Conservation (phyloP, 139 green algal species). For the Limnomonas spitsbergensis region DNA sequence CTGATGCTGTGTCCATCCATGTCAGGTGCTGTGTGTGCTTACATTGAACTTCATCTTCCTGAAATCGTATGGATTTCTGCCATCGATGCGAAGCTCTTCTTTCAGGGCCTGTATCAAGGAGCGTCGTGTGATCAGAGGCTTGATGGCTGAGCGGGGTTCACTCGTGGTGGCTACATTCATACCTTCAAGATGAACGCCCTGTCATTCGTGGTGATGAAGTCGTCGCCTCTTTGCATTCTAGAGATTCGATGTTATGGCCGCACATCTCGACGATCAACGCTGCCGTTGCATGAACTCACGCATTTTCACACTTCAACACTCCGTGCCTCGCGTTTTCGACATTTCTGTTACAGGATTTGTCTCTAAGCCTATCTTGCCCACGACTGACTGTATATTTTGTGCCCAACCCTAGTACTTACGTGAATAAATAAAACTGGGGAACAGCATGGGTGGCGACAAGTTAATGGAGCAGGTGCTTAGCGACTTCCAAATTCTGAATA, state of each 20-base stretch:
- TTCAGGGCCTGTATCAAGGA: constrained; percentile 51
- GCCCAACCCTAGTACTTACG: too few relatives aligned
- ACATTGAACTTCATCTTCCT: constrained; percentile 36
- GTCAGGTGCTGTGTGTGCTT: not conserved
- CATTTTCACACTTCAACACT: too few relatives aligned
- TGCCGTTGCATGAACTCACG: too few relatives aligned
- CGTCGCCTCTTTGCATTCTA: too few relatives aligned
- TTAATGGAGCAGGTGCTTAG: constrained; percentile 64
- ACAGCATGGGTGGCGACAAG: constrained; percentile 32
- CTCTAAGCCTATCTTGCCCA: too few relatives aligned
- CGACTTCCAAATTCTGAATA: constrained; percentile 45
- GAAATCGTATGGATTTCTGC: constrained; percentile 46
- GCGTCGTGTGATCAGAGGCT: not conserved
- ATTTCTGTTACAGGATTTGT: too few relatives aligned
- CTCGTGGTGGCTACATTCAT: not conserved
- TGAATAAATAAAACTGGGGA: too few relatives aligned
- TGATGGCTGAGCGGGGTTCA: not conserved
- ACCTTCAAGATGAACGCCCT: constrained; percentile 73
- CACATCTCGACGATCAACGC: too few relatives aligned
- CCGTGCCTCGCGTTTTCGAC: too few relatives aligned
- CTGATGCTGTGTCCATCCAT: too few relatives aligned
- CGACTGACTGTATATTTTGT: too few relatives aligned
- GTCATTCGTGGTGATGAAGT: constrained; percentile 69
- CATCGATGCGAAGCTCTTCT: constrained; percentile 57
- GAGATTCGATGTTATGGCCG: too few relatives aligned